Evolutionary conservation across 2,329 filamentous ascomycete species (phyloP).

Genomic region (Epichloe festucae): DNA sequence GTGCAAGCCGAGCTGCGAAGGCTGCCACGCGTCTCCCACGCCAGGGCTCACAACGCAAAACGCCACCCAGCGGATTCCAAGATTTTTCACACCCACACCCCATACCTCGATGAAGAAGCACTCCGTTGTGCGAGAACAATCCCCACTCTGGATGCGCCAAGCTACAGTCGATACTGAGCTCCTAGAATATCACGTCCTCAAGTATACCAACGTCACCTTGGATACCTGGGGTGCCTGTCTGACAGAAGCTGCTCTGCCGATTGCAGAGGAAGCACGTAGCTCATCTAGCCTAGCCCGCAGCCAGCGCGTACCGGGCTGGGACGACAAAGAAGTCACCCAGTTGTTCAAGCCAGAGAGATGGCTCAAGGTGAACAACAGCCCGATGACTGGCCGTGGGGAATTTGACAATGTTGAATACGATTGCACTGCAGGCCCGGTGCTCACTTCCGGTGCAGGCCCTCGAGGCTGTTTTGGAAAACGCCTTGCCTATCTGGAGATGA

Average conservation of each 20-base stretch:
- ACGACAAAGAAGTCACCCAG: conserved; percentile 11
- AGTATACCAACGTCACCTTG: conserved; percentile 19
- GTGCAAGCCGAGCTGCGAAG: conserved; percentile 10
- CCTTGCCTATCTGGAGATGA: conserved; percentile 18
- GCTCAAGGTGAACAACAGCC: conserved; percentile 13
- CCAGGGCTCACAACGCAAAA: conserved; percentile 7
- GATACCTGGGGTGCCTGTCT: conserved; percentile 14
- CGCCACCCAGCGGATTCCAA: conserved; percentile 17
- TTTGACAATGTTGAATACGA: neutral
- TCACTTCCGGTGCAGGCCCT: conserved; percentile 13
- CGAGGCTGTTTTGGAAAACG: conserved; percentile 16
- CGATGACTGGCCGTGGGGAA: neutral
- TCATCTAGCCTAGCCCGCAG: conserved; percentile 8
- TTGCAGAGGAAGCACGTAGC: conserved; percentile 6
- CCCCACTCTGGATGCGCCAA: conserved; percentile 14
- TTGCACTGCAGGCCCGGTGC: neutral
- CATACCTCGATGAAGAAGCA: conserved; percentile 26
- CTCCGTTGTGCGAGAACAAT: conserved; percentile 17
- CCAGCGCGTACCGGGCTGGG: conserved; percentile 13
- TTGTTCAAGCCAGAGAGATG: conserved; percentile 26
- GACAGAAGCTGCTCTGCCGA: neutral
- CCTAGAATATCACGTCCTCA: conserved; percentile 20
- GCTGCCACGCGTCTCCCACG: conserved; percentile 8
- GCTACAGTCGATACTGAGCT: conserved; percentile 19
- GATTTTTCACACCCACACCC: conserved; percentile 10